Evolutionary conservation across 768 basidiomycete species (phyloP).

Genomic region (Lactifluus rugatus): DNA sequence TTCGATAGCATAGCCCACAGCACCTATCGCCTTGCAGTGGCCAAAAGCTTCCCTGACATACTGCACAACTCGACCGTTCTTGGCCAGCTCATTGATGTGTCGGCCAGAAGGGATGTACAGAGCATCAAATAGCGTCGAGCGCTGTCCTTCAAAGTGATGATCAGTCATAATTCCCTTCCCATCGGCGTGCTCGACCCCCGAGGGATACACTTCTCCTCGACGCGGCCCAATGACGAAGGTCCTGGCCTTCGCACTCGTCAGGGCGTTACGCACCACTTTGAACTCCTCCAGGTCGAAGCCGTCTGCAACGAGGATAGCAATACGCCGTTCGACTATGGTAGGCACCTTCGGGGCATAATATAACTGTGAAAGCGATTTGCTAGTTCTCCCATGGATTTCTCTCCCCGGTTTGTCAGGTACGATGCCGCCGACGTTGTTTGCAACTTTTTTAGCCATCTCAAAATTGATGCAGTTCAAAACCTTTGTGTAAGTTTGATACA

Average conservation of each 20-base stretch:
- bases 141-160: conserved; percentile 66
- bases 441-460: conserved; percentile 61
- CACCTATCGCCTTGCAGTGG: conserved; percentile 78
- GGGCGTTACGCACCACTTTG: conserved; percentile 42
- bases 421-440: conserved; percentile 51
- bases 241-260: conserved; percentile 45
- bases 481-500: conserved; percentile 59
- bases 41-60: conserved; percentile 81
- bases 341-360: conserved; percentile 46
- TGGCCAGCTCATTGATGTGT: conserved; percentile 47
- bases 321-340: conserved; percentile 54
- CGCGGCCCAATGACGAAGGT: conserved; percentile 58
- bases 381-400: conserved; percentile 48
- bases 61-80: conserved; percentile 66
- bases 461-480: conserved; percentile 65
- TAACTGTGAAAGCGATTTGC: conserved; percentile 48
- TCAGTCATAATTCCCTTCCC: conserved; percentile 39
- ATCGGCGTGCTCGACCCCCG: conserved; percentile 23
- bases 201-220: conserved; percentile 43
- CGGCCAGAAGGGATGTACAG: conserved; percentile 67
- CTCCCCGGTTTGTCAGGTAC: conserved; percentile 43
- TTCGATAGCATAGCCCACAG: conserved; percentile 50
- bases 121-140: conserved; percentile 80
- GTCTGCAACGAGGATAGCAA: conserved; percentile 69
- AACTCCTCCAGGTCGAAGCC: conserved; percentile 60